phyloP scores from a whole-genome alignment of 768 basidiomycete species.

The Tylopilus plumbeoviolaceoides region DNA sequence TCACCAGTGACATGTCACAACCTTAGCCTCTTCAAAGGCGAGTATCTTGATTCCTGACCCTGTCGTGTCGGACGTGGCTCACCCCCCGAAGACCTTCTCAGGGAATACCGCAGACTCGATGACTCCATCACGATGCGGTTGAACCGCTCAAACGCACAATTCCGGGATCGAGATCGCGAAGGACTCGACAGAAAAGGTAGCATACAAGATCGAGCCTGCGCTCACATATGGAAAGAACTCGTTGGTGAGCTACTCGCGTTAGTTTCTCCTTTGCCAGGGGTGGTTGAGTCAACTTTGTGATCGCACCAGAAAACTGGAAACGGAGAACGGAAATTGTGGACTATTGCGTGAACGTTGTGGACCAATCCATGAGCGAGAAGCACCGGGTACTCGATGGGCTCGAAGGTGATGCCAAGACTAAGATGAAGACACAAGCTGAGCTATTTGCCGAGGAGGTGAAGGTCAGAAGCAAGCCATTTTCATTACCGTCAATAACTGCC shows the following conservation, averaged over 20 bases:
- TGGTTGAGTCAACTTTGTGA: constrained; percentile 19
- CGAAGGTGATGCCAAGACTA: constrained; percentile 40
- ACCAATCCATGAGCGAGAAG: constrained; percentile 58
- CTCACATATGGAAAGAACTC: constrained; percentile 73
- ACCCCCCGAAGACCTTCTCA: constrained; percentile 60
- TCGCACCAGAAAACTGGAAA: constrained; percentile 57
- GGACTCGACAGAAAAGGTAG: constrained; percentile 44
- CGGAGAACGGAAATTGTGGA: constrained; percentile 68
- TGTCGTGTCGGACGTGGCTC: constrained; percentile 11
- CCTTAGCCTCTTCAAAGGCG: constrained; percentile 72
- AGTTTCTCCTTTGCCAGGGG: constrained; percentile 12
- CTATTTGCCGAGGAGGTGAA: constrained; percentile 68
- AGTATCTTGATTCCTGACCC: constrained; percentile 5
- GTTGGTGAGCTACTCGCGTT: constrained; percentile 49
- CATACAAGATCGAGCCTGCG: constrained; percentile 71
- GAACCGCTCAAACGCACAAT: constrained; percentile 73
- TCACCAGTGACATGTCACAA: constrained; percentile 71
- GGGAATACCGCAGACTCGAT: constrained; percentile 77
- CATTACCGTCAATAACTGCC: constrained; percentile 29
- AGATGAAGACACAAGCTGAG: constrained; percentile 50
- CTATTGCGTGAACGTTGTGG: constrained; percentile 71
- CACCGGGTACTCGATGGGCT: constrained; percentile 40
- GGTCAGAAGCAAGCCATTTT: constrained; percentile 39
- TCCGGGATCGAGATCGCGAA: constrained; percentile 65
- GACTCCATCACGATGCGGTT: constrained; percentile 77